phyloP scores from a whole-genome alignment of 768 basidiomycete genomes.

The Naganishia friedmannii region DNA sequence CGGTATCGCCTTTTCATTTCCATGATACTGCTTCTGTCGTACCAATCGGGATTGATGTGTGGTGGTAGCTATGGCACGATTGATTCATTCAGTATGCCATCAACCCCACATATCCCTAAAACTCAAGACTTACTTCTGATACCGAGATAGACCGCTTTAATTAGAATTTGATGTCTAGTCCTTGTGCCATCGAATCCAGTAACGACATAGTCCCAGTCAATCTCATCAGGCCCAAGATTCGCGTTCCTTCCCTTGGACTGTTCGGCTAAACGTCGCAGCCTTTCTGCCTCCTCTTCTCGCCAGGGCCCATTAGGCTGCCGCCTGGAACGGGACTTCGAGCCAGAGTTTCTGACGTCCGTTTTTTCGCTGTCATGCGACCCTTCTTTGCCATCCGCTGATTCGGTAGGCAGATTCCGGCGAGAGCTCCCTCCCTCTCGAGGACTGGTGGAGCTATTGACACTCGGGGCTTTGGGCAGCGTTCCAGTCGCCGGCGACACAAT shows the following conservation, averaged over 20 bases:
- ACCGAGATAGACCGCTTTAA: constrained; percentile 42
- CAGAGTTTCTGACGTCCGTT: not conserved
- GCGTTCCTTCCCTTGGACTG: constrained; percentile 28
- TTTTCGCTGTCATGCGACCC: constrained; percentile 10
- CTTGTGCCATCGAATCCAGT: constrained; percentile 38
- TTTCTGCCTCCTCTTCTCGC: constrained; percentile 26
- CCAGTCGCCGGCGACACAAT: not conserved
- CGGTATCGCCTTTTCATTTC: constrained; percentile 24
- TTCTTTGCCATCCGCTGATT: constrained; percentile 1
- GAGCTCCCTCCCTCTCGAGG: not conserved
- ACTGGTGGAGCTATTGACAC: not conserved
- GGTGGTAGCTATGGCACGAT: constrained; percentile 17
- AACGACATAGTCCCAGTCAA: constrained; percentile 40
- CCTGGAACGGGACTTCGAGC: constrained; percentile 13
- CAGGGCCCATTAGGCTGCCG: constrained; percentile 26
- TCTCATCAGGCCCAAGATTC: constrained; percentile 23
- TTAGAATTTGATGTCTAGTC: constrained; percentile 41
- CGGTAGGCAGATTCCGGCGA: not conserved
- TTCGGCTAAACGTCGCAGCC: constrained; percentile 16
- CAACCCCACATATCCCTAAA: not conserved
- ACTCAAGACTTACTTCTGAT: constrained; percentile 21
- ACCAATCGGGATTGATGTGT: constrained; percentile 28
- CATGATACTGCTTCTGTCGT: constrained; percentile 31
- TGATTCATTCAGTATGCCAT: not conserved
- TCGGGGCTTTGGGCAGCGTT: not conserved